These are phyloP conservation scores for Coemansia aciculifera DNA, from an alignment of 192 early-diverging fungal genomes.

Conservation along the genomic window DNA sequence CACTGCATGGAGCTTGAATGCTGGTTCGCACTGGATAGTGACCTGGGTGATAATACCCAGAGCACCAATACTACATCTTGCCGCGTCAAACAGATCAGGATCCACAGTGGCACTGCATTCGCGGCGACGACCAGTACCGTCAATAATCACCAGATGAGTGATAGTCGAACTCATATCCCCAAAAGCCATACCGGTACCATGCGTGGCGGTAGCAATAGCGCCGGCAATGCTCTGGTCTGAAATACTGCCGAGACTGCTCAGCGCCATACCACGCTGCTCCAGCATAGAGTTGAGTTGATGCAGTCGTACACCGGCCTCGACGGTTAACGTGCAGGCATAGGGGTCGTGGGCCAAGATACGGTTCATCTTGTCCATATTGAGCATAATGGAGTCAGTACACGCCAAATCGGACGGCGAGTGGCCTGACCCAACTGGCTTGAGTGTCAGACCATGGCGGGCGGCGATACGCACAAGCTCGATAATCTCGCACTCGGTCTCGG, in stretches of 20 bases:
- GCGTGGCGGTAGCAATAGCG: constrained; percentile 70
- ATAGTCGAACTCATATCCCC: constrained; percentile 62
- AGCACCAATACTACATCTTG: constrained; percentile 66
- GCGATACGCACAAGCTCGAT: constrained; percentile 56
- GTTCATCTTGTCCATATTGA: constrained; percentile 70
- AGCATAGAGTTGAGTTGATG: constrained; percentile 62
- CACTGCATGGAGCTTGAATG: constrained; percentile 65
- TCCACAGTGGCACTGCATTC: constrained; percentile 56
- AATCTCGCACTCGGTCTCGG: constrained; percentile 62
- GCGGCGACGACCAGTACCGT: constrained; percentile 52
- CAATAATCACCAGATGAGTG: constrained; percentile 61
- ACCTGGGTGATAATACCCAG: constrained; percentile 69
- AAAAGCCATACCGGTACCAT: constrained; percentile 68
- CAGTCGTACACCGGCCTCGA: constrained; percentile 67
- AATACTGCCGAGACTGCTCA: constrained; percentile 72
- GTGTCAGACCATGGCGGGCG: constrained; percentile 34
- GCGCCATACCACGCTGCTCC: constrained; percentile 58
- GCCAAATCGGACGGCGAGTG: constrained; percentile 78
- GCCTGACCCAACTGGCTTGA: constrained; percentile 69
- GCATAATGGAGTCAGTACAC: constrained; percentile 64
- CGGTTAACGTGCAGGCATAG: constrained; percentile 55
- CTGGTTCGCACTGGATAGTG: constrained; percentile 66
- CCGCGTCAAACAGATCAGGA: constrained; percentile 64
- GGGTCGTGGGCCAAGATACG: constrained; percentile 55
- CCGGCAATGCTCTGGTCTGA: constrained; percentile 76